Evolutionary conservation across 2,329 filamentous ascomycete species (phyloP).

Genomic region (Aspergillus sp.): DNA sequence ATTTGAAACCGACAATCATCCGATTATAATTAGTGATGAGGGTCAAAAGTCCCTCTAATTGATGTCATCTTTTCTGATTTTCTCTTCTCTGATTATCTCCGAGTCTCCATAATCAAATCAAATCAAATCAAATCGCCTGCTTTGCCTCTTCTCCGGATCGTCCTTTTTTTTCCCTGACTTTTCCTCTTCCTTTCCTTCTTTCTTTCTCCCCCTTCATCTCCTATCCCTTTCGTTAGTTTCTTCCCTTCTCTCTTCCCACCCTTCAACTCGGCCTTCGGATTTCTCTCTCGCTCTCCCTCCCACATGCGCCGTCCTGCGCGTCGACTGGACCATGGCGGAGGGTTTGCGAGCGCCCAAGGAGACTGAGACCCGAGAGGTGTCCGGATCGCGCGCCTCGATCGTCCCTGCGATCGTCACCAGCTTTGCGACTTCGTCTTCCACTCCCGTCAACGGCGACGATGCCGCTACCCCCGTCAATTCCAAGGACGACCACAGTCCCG

Average conservation of each 20-base stretch:
- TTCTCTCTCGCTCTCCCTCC: constrained; percentile 3
- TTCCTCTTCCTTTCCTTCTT: neutral
- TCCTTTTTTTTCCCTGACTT: constrained; percentile 3
- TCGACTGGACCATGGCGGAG: constrained; percentile 31
- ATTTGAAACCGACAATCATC: too few species aligned
- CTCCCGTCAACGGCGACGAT: constrained; percentile 3
- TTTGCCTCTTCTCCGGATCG: neutral
- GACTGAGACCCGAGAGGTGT: constrained; percentile 18
- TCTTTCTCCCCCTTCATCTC: neutral
- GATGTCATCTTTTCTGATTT: too few species aligned
- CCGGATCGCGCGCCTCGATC: constrained; percentile 25
- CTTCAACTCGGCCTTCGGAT: neutral
- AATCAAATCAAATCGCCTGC: too few species aligned
- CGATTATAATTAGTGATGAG: too few species aligned
- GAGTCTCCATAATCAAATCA: too few species aligned
- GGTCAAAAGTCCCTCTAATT: too few species aligned
- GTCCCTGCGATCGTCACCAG: constrained; percentile 27
- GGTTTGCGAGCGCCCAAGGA: constrained; percentile 27
- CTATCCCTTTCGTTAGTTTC: neutral
- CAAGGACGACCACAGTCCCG: constrained; percentile 12
- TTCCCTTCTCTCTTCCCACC: neutral
- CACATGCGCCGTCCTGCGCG: constrained; percentile 24
- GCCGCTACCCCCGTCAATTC: constrained; percentile 8
- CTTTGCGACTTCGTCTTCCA: constrained; percentile 19
- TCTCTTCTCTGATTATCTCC: too few species aligned